These are phyloP conservation scores for Plasmodium relictum DNA, from an alignment of 169 alveolate genomes.

Conservation along the genomic window DNA sequence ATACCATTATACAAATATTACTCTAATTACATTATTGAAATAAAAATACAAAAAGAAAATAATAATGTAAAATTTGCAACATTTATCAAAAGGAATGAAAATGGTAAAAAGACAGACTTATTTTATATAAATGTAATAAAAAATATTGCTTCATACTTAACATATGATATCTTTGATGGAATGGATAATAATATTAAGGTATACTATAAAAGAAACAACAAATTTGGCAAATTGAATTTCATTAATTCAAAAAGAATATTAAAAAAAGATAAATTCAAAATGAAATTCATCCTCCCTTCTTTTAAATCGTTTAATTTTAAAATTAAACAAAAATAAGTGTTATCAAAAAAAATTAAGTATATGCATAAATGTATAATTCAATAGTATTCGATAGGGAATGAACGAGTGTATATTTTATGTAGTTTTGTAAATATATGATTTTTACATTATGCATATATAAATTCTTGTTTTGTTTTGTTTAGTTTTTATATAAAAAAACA, in stretches of 20 bases:
- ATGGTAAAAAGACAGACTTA: background rate
- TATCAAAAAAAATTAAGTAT: background rate
- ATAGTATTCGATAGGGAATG: no score
- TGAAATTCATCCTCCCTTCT: slow-evolving; percentile 11
- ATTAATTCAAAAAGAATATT: slow-evolving; percentile 13
- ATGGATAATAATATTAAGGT: slow-evolving; percentile 53
- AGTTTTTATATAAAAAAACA: no score
- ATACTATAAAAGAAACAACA: slow-evolving; percentile 39
- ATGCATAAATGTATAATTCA: background rate
- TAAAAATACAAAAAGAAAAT: slow-evolving; percentile 28
- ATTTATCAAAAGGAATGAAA: slow-evolving; percentile 4
- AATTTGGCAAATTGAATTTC: slow-evolving; percentile 4
- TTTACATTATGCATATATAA: no score
- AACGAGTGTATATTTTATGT: no score
- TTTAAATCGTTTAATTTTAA: slow-evolving; percentile 12
- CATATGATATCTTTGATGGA: slow-evolving; percentile 64
- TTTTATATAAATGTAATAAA: slow-evolving; percentile 23
- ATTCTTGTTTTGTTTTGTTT: no score
- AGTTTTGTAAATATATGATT: no score
- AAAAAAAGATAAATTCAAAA: slow-evolving; percentile 28
- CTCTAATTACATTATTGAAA: slow-evolving; percentile 51
- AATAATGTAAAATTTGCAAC: slow-evolving; percentile 29
- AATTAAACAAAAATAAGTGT: slow-evolving; percentile 15
- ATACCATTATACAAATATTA: slow-evolving; percentile 66
- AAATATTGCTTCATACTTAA: slow-evolving; percentile 50